Conservation (phyloP, 176 grass and related monocot genomes). For the Oryza punctata region DNA sequence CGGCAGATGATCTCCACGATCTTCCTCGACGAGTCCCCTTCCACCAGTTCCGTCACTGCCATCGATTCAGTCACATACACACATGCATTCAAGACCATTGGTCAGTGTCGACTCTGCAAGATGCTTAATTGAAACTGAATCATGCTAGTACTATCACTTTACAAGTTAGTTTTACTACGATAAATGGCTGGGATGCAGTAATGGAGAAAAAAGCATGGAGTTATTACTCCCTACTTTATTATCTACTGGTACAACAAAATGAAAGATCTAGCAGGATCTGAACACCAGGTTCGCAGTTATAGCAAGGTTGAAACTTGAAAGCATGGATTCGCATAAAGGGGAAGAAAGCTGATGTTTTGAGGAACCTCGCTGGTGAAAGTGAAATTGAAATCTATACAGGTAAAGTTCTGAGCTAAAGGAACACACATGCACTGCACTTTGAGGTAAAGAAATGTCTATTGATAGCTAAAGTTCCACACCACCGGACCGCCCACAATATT, state of each 20-base stretch:
- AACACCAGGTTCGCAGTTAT: constrained; percentile 2
- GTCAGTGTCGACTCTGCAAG: neutral
- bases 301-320: neutral
- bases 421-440: neutral
- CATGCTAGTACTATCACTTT: neutral
- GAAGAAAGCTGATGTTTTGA: constrained; percentile 19
- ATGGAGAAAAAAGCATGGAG: constrained; percentile 20
- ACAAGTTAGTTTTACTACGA: neutral
- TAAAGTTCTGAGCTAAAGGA: neutral
- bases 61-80: neutral
- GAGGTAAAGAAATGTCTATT: neutral
- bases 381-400: constrained; percentile 18
- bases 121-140: neutral
- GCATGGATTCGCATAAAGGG: constrained; percentile 1
- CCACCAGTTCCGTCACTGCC: constrained; percentile 88
- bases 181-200: neutral
- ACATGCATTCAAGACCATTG: neutral
- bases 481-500: neutral
- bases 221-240: neutral
- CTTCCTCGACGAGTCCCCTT: constrained; percentile 94
- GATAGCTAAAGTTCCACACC: constrained; percentile 23
- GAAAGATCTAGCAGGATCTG: constrained; percentile 40
- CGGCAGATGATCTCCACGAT: constrained; percentile 99
- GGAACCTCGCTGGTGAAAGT: constrained; percentile 24
- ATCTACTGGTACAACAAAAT: constrained; percentile 4